Base-by-base conservation (phyloP, 768 basidiomycete species). In the Mycena maculata region DNA sequence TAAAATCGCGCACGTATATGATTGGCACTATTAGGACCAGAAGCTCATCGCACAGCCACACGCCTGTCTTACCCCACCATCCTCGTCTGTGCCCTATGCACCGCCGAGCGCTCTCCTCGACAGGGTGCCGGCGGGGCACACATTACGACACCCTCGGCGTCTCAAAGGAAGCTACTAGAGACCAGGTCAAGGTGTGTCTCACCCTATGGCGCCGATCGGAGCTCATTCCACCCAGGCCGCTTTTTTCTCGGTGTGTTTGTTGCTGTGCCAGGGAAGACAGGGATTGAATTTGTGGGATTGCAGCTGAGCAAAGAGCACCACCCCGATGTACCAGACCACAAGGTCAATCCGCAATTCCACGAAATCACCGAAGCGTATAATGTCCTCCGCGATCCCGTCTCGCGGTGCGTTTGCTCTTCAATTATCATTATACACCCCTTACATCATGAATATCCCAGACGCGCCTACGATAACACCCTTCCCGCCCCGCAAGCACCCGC, bases 391-490 rank as follows among this genome's bases (percentile, higher is more conserved):
- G 65, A 70, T 31, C 69, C 69, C n/a, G 58, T 67, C 7, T 63
- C 69, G 23, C 60, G 65, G 69, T 67, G 47, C 50, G 4, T 6
- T n/a, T n/a, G 13, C 41, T 23, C 28, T 20, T 1, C 6, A 36
- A 25, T 23, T n/a, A n/a, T n/a, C n/a, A n/a, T n/a, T n/a, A n/a
- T n/a, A n/a, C 20, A 3, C 2, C 13, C 1, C 28, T 15, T 41
- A 7, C 10, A 23, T 20, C 6, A 16, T 9, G 9, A 16, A 36
- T 7, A 7, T 36, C 33, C 20, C 27, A 70, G 69, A 15, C 64
- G 69, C 25, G 69, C 69, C 15, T 70, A 70, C 33, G 69, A 70
- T 27, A 70, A 70, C 15, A 70, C 65, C 16, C 65, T 70, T 8
- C 69, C 69, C 27, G 53, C 55, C 6, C 36, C 48, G 10, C 42